A percentile compares a stretch with the other conserved stretches of the same genome.
phyloP scores from a whole-genome alignment of 345 rosid genomes.

The thale cress (Arabidopsis thaliana) region DNA sequence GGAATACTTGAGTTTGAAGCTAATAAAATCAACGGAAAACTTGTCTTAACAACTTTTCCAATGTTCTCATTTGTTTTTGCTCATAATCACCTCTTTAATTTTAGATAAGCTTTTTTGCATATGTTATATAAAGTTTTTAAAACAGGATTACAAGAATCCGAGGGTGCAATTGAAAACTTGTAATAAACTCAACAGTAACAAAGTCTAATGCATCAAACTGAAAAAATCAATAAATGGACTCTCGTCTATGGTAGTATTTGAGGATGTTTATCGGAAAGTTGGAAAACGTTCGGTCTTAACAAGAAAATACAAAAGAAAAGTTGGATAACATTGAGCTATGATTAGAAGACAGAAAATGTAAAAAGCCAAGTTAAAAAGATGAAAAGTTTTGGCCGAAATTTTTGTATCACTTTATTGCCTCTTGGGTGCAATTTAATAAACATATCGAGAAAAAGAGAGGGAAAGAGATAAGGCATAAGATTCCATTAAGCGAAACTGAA shows the following conservation, averaged over 20 bases:
- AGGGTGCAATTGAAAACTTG: background rate
- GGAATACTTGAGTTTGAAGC: constrained; percentile 33
- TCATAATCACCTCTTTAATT: background rate
- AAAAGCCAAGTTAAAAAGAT: constrained; percentile 20
- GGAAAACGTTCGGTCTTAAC: constrained; percentile 11
- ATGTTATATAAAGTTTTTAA: background rate
- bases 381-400: constrained; percentile 20
- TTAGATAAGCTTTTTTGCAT: background rate
- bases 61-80: constrained; percentile 13
- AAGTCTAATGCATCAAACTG: background rate
- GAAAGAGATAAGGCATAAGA: constrained; percentile 50
- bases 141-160: background rate
- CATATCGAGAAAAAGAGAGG: background rate
- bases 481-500: constrained; percentile 44
- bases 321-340: background rate
- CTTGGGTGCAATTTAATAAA: constrained; percentile 30
- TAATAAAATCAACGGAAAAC: constrained; percentile 2
- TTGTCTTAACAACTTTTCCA: background rate
- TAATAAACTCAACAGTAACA: background rate
- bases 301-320: background rate
- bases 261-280: background rate
- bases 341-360: background rate
- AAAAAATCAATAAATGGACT: background rate
- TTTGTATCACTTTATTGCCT: constrained; percentile 6
- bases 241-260: background rate